These are phyloP conservation scores for Mentha longifolia DNA, from an alignment of 257 asterid species.

Conservation along the genomic window DNA sequence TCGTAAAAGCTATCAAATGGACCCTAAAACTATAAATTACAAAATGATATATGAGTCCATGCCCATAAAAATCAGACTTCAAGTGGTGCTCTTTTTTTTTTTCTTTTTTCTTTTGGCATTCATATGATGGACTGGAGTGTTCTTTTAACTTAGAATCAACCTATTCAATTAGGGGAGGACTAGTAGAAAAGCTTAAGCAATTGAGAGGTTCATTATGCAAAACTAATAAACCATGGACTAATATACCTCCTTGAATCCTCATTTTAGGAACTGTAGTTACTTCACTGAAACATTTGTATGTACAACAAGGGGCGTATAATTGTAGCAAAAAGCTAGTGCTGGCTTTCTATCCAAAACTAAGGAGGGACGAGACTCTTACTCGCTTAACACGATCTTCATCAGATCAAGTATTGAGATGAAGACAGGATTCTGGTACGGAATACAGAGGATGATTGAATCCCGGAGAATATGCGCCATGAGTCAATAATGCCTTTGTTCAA, in stretches of 20 bases:
- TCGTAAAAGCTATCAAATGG: too few species aligned
- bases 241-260: not conserved
- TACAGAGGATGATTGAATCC: not conserved
- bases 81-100: too few species aligned
- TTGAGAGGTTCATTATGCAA: too few species aligned
- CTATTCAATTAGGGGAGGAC: too few species aligned
- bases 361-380: not conserved
- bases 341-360: not conserved
- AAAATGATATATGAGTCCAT: too few species aligned
- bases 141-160: too few species aligned
- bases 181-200: too few species aligned
- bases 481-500: constrained; percentile 54
- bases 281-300: not conserved
- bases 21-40: too few species aligned
- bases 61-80: too few species aligned
- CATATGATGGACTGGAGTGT: too few species aligned
- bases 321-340: not conserved
- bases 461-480: constrained; percentile 18
- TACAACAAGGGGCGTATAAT: not conserved
- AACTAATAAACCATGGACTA: too few species aligned
- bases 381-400: not conserved
- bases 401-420: not conserved
- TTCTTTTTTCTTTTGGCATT: too few species aligned
- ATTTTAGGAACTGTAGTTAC: not conserved
- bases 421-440: not conserved